Conservation (phyloP, 208 protist genomes). For the Balamuthia mandrillaris region DNA sequence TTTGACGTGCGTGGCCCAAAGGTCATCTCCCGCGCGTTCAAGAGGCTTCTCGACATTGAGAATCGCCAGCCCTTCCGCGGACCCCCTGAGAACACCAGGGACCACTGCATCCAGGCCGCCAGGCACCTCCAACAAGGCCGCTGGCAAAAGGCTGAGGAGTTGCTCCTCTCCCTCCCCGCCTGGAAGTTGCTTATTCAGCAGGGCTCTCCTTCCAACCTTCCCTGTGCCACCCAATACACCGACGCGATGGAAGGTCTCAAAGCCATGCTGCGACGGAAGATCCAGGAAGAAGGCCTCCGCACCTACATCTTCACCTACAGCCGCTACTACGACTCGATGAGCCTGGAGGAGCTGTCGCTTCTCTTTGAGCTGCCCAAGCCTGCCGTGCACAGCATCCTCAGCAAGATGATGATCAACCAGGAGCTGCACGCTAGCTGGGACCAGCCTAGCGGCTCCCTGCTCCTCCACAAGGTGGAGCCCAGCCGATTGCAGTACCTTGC, state of each 20-base stretch:
- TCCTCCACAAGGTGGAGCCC: conserved; percentile 68
- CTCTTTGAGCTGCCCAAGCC: conserved; percentile 58
- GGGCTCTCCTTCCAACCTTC: no score
- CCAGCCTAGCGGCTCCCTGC: conserved; percentile 66
- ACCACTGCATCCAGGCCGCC: conserved; percentile 73
- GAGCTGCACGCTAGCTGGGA: conserved; percentile 72
- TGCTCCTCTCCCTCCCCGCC: conserved; percentile 55
- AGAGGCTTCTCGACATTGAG: conserved; percentile 71
- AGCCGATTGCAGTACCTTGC: conserved; percentile 71
- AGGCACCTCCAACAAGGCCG: conserved; percentile 67
- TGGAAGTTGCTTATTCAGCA: conserved; percentile 70
- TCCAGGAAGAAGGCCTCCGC: conserved; percentile 74
- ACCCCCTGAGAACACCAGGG: conserved; percentile 79
- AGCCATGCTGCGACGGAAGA: conserved; percentile 52
- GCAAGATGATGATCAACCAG: conserved; percentile 73
- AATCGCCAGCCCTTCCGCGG: conserved; percentile 72
- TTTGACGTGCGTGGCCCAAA: conserved; percentile 37
- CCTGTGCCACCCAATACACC: no score
- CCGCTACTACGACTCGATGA: conserved; percentile 66
- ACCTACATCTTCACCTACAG: conserved; percentile 76
- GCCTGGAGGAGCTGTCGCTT: conserved; percentile 49
- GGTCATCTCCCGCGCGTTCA: conserved; percentile 71
- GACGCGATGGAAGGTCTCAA: conserved; percentile 37
- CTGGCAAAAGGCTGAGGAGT: conserved; percentile 58
- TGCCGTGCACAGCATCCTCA: conserved; percentile 65